These are phyloP conservation scores for Crucihimalaya himalaica DNA, from an alignment of 345 rosid species.

Conservation along the genomic window DNA sequence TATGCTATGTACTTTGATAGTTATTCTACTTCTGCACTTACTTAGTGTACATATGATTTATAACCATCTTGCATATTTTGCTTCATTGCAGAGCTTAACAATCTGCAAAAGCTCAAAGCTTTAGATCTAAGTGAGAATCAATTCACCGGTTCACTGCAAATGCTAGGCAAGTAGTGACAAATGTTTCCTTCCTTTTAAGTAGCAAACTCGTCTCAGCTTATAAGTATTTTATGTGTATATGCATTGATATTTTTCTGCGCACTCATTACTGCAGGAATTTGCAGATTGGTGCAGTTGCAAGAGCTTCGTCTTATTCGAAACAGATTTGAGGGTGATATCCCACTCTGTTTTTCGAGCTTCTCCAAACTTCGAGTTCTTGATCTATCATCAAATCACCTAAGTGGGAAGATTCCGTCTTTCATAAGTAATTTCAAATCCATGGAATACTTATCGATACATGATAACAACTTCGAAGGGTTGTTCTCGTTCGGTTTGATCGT, in stretches of 20 bases:
- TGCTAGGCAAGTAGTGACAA: constrained; percentile 1
- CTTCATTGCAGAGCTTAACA: constrained; percentile 16
- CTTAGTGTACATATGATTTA: too few relatives aligned
- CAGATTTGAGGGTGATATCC: constrained; percentile 25
- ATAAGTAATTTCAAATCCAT: constrained; percentile 14
- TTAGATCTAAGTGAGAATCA: constrained; percentile 26
- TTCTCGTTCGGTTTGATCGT: constrained; percentile 9
- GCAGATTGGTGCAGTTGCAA: constrained; percentile 9
- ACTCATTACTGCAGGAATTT: constrained; percentile 14
- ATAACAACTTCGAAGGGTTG: constrained; percentile 27
- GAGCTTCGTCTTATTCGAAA: constrained; percentile 15
- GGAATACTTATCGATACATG: constrained; percentile 12
- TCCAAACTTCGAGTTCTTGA: constrained; percentile 30
- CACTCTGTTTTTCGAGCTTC: constrained; percentile 16
- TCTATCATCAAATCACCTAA: constrained; percentile 24
- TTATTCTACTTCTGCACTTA: too few relatives aligned
- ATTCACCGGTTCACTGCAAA: constrained; percentile 19
- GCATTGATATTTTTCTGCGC: background rate
- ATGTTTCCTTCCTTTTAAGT: background rate
- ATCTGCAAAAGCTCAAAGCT: constrained; percentile 18
- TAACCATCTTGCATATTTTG: constrained; percentile 7
- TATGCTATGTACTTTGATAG: too few relatives aligned
- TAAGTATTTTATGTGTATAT: too few relatives aligned
- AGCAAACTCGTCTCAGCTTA: background rate
- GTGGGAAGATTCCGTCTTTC: constrained; percentile 22